Evolutionary conservation across 257 asterid species (phyloP).

Genomic region (Cruciata laevipes): DNA sequence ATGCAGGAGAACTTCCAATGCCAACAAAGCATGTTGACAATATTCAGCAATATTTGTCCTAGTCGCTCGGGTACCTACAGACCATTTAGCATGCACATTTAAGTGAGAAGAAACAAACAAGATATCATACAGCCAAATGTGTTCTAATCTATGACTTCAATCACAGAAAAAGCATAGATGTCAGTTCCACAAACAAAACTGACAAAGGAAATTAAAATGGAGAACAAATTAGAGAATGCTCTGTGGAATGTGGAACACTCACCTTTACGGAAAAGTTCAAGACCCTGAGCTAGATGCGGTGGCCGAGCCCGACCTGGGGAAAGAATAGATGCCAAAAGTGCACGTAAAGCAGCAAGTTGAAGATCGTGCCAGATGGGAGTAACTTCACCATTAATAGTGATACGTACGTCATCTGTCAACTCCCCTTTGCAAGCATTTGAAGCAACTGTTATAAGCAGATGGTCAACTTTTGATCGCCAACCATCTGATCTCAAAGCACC

Average conservation of each 20-base stretch:
- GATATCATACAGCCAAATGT: background rate
- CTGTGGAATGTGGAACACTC: constrained; percentile 1
- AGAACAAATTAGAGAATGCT: background rate
- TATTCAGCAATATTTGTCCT: constrained; percentile 51
- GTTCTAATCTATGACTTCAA: background rate
- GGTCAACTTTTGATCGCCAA: constrained; percentile 68
- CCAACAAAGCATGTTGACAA: constrained; percentile 59
- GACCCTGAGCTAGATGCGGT: constrained; percentile 51
- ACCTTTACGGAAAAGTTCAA: constrained; percentile 71
- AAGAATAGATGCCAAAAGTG: constrained; percentile 86
- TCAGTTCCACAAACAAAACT: background rate
- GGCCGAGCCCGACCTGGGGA: constrained; percentile 68
- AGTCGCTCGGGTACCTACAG: constrained; percentile 50
- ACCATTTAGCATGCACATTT: constrained; percentile 8
- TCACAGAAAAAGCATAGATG: background rate
- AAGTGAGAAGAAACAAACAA: background rate
- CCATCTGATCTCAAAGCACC: constrained; percentile 61
- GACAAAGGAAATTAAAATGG: background rate
- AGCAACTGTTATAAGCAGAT: constrained; percentile 57
- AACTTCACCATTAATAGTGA: constrained; percentile 26
- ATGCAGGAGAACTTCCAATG: constrained; percentile 71
- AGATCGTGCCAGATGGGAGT: constrained; percentile 38
- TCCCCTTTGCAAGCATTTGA: constrained; percentile 59
- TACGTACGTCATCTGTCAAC: constrained; percentile 41
- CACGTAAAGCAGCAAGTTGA: constrained; percentile 75